Base-by-base conservation (phyloP, 352 stramenopile species). In the Phytopythium cucurbitacearum region DNA sequence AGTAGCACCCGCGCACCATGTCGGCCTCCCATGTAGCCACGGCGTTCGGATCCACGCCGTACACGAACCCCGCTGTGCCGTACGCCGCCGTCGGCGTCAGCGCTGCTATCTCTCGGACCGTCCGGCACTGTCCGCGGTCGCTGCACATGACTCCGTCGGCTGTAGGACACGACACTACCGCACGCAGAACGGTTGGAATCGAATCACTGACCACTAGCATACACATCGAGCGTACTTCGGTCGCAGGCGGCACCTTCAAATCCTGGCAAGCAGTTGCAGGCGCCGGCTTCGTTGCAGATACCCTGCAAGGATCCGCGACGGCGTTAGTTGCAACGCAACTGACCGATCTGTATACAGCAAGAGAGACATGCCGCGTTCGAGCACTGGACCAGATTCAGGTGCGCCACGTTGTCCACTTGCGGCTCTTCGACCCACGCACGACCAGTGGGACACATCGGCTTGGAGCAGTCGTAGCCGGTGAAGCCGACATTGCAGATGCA, bases 21-120 rank as follows among this genome's bases (percentile, higher is more conserved):
- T 97, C 67, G 15, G 80, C 81, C 53, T 97, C 91, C 91, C 91
- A 97, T 4, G 89, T 96, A 7, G 60, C 50, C 6, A 78, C 52
- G 8, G 79, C 59, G 40, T 97, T 96, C 4, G 72, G 64, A 38
- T 94, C 76, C 0, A 56, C 67, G 41, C 89, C 89, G 56, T 96
- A 97, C 1, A 74, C 63, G 38, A 82, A 82, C 1, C 61, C 72
- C 12, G 70, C 64, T 6, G 65, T 52, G 1, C 55, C 56, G 28
- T 74, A 85, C 4, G 60, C 56, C 9, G 51, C 11, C 2, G 74
- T 83, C 39, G 65, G 69, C 1, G 74, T 85, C 28, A 81, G 55
- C 5, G 62, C 69, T n/a, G 80, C 78, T 9, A 91, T 49, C 44
- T 89, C 69, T 40, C 69, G 60, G n/a, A 69, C 59, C 6, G 72